phyloP scores from a whole-genome alignment of 441 rosid genomes.

The Croton laevigatus region DNA sequence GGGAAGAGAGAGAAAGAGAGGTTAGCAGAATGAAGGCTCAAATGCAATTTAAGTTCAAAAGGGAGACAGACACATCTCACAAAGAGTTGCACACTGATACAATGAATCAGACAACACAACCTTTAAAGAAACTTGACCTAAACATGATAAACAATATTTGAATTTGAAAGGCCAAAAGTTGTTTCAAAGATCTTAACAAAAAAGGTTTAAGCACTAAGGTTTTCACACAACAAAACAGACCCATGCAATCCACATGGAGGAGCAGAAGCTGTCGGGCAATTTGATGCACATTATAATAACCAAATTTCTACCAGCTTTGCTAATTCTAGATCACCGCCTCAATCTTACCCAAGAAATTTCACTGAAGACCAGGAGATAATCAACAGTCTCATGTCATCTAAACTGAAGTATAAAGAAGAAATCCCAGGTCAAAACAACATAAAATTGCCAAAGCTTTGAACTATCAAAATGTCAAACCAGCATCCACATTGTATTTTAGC shows the following conservation, averaged over 20 bases:
- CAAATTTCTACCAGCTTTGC: slow-evolving; percentile 3
- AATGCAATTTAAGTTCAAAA: neutral
- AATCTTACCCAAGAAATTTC: neutral
- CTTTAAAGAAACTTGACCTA: neutral
- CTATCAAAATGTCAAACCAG: too few species aligned
- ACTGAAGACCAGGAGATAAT: neutral
- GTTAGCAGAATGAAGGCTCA: neutral
- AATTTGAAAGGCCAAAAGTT: neutral
- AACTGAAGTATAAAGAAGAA: neutral
- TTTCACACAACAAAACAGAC: neutral
- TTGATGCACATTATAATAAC: neutral
- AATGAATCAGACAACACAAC: slow-evolving; percentile 1
- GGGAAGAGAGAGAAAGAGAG: slow-evolving; percentile 1
- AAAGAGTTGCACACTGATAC: neutral
- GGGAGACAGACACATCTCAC: neutral
- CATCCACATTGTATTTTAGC: too few species aligned
- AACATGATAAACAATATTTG: neutral
- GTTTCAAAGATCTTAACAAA: neutral
- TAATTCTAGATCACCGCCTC: neutral
- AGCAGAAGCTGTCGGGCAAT: slow-evolving; percentile 2
- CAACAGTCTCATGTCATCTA: neutral
- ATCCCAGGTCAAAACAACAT: too few species aligned
- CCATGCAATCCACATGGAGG: neutral
- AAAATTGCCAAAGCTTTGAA: too few species aligned
- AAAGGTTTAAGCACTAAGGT: neutral